Evolutionary conservation across 176 grass and related monocot genomes (phyloP).

Genomic region (Oryza rufipogon): DNA sequence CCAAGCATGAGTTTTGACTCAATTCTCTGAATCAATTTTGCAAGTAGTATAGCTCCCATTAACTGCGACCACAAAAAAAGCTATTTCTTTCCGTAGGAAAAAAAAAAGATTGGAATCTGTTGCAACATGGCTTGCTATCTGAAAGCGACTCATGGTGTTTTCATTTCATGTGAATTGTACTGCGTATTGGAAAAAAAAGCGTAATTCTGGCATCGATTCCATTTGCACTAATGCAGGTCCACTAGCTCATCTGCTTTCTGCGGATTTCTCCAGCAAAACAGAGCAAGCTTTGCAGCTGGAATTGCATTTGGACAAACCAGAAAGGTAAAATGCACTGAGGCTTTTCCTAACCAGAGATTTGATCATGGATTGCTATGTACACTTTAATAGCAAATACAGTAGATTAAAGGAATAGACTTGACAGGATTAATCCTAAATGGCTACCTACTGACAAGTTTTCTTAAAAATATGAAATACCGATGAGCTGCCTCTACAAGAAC

Average conservation of each 20-base stretch:
- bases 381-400: background rate
- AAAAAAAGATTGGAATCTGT: background rate
- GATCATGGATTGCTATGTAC: constrained; percentile 13
- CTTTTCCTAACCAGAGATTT: constrained; percentile 42
- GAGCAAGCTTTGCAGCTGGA: constrained; percentile 53
- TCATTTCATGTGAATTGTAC: background rate
- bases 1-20: background rate
- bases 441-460: constrained; percentile 1
- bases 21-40: background rate
- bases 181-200: constrained; percentile 7
- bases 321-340: constrained; percentile 17
- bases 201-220: constrained; percentile 31
- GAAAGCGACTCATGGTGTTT: constrained; percentile 2
- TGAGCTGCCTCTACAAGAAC: constrained; percentile 2
- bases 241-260: constrained; percentile 26
- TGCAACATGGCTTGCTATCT: background rate
- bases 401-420: constrained; percentile 31
- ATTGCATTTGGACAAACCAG: constrained; percentile 41
- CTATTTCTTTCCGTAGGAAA: background rate
- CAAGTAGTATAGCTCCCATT: background rate
- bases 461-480: background rate
- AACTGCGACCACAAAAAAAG: background rate
- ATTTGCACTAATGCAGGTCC: constrained; percentile 10
- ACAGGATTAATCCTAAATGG: background rate
- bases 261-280: constrained; percentile 30